Evolutionary conservation across 768 basidiomycete genomes (phyloP).

Genomic region (Mycena filopes): DNA sequence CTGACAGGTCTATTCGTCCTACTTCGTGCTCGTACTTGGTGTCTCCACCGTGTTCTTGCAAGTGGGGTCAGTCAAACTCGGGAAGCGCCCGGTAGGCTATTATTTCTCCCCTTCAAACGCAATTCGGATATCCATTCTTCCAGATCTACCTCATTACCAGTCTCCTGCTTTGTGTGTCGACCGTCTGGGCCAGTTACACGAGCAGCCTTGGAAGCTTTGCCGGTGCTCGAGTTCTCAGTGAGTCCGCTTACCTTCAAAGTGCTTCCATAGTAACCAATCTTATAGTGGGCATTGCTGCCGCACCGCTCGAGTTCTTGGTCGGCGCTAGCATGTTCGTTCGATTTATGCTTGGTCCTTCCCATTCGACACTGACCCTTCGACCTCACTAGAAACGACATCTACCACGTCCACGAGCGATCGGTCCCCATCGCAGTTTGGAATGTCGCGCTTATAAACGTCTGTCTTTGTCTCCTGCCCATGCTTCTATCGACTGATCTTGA

Average conservation of each 20-base stretch:
- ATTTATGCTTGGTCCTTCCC: background rate
- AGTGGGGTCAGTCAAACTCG: conserved; percentile 21
- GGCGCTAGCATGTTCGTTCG: conserved; percentile 26
- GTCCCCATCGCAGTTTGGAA: conserved; percentile 23
- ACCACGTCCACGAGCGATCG: conserved; percentile 25
- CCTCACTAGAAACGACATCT: conserved; percentile 18
- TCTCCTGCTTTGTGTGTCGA: conserved; percentile 21
- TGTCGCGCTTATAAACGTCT: conserved; percentile 17
- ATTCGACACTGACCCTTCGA: background rate
- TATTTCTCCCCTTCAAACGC: background rate
- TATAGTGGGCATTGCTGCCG: conserved; percentile 23
- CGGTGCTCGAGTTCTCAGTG: conserved; percentile 18
- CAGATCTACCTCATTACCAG: conserved; percentile 26
- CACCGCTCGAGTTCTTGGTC: conserved; percentile 27
- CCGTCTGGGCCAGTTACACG: conserved; percentile 25
- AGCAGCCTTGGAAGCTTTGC: conserved; percentile 17
- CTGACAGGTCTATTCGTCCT: conserved; percentile 4
- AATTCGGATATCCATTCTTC: background rate
- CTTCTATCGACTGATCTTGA: background rate
- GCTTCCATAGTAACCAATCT: background rate
- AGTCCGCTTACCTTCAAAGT: background rate
- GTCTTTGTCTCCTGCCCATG: background rate
- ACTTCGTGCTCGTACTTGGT: conserved; percentile 22
- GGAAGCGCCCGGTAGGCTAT: conserved; percentile 16
- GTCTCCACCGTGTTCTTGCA: conserved; percentile 16